Evolutionary conservation across 2,329 filamentous ascomycete genomes (phyloP).

Genomic region (Cladosporium halotolerans): DNA sequence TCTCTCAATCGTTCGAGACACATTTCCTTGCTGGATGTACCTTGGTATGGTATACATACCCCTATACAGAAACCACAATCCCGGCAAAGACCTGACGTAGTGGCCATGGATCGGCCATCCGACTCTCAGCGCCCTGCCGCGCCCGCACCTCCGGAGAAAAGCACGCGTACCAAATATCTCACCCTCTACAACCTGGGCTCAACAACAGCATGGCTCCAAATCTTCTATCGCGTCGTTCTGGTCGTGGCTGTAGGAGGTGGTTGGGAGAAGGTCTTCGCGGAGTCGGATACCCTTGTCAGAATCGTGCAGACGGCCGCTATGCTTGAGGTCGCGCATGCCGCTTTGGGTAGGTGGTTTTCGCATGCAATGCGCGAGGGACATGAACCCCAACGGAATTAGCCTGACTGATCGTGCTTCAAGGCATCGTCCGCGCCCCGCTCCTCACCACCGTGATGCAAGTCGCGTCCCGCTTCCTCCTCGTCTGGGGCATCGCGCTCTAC

Average conservation of each 20-base stretch:
- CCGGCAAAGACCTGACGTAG: too few species aligned
- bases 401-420: constrained; percentile 36
- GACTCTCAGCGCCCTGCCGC: constrained; percentile 19
- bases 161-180: constrained; percentile 52
- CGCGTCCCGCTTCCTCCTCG: constrained; percentile 74
- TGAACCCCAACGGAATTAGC: too few species aligned
- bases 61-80: background rate
- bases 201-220: constrained; percentile 68
- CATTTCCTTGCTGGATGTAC: too few species aligned
- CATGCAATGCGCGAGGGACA: too few species aligned
- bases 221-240: constrained; percentile 63
- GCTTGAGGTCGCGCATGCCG: constrained; percentile 77
- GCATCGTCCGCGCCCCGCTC: constrained; percentile 78
- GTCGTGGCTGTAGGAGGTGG: constrained; percentile 36
- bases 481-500: constrained; percentile 73
- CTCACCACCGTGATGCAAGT: constrained; percentile 88
- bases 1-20: too few species aligned
- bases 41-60: background rate
- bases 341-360: constrained; percentile 54
- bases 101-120: constrained; percentile 22
- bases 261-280: constrained; percentile 54
- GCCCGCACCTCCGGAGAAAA: constrained; percentile 25
- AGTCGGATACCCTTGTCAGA: constrained; percentile 61
- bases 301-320: constrained; percentile 78
- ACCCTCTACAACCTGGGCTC: constrained; percentile 78